Conservation (phyloP, 129 eudicot species). For the Tagetes erecta region DNA sequence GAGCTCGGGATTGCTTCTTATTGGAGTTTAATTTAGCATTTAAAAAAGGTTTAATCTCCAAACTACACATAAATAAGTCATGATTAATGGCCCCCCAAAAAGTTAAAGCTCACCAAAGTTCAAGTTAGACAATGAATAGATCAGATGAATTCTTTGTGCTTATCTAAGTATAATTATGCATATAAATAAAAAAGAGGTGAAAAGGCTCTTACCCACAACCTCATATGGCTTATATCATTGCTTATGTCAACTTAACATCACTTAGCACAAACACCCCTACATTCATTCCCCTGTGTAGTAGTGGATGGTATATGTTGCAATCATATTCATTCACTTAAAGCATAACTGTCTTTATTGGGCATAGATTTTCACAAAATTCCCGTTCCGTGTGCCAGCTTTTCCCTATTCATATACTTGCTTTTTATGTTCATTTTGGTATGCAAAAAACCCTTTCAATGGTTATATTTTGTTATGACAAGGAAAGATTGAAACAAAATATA, state of each 20-base stretch:
- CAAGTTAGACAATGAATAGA: constrained; percentile 21
- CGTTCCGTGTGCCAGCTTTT: constrained; percentile 24
- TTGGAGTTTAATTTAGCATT: constrained; percentile 5
- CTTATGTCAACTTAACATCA: constrained; percentile 54
- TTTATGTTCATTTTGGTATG: constrained; percentile 21
- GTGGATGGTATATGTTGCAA: constrained; percentile 42
- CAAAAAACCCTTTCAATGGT: neutral
- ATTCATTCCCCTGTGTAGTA: constrained; percentile 36
- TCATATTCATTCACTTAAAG: constrained; percentile 28
- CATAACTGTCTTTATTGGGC: constrained; percentile 28
- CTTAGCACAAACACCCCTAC: constrained; percentile 38
- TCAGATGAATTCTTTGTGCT: constrained; percentile 13
- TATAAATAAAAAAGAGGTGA: constrained; percentile 12
- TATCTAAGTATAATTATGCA: constrained; percentile 13
- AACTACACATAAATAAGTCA: constrained; percentile 11
- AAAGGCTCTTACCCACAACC: constrained; percentile 28
- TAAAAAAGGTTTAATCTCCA: constrained; percentile 12
- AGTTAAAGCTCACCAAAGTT: constrained; percentile 20
- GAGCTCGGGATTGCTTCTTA: constrained; percentile 11
- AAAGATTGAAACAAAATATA: neutral
- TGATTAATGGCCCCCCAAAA: constrained; percentile 27
- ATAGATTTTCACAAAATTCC: constrained; percentile 22
- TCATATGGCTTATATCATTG: constrained; percentile 42
- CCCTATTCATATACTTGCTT: constrained; percentile 26
- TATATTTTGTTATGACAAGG: neutral